Base-by-base conservation (phyloP, 2,329 filamentous ascomycete species). In the Botryotinia globosa region DNA sequence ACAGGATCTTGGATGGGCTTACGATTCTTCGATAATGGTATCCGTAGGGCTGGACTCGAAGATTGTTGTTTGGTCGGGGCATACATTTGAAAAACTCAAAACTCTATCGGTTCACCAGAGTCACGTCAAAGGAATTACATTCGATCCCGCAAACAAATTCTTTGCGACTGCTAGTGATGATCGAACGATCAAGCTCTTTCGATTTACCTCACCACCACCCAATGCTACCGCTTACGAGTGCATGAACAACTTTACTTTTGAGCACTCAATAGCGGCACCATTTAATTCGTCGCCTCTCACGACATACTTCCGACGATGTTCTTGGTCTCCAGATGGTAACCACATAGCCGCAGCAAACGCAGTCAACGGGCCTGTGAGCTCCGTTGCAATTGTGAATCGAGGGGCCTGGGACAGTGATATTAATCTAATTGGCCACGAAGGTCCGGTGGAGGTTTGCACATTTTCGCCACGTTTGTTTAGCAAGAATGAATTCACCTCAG, bases 111-210 rank as follows among this genome's bases (percentile, higher is more conserved):
- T 94, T 73, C 96, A 99, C 82, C 94, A 97, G 81, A 98, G 94
- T 81, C 97, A 98, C 81, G 96, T 99, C 84, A 99, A 99, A 82
- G 96, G 97, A 75, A 97, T 99, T 79, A 97, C 95, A 0, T 99
- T 99, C 80, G 96, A 99, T 80, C 96, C 96, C 0, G 96, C 96
- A 59, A 98, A 98, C 85, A 99, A 98, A 81, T 99, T 97, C 85
- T 99, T 99, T 82, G 96, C 97, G 25, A 99, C 97, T 0, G 94
- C 97, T 3, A 97, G 94, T 83, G 96, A 99, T 81, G 96, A 99
- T 82, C 90, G 96, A 74, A 95, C 94, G 3, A 97, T 99, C 83
- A 97, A 97, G 81, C 93, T 99, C 78, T 98, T 97, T 83, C 90
- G 94, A 73, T 99, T 98, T 82, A 97, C 93, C 3, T 92, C 95